Evolutionary conservation across 805 yeast genomes (phyloP).

Genomic region (Starmerella apicola): DNA sequence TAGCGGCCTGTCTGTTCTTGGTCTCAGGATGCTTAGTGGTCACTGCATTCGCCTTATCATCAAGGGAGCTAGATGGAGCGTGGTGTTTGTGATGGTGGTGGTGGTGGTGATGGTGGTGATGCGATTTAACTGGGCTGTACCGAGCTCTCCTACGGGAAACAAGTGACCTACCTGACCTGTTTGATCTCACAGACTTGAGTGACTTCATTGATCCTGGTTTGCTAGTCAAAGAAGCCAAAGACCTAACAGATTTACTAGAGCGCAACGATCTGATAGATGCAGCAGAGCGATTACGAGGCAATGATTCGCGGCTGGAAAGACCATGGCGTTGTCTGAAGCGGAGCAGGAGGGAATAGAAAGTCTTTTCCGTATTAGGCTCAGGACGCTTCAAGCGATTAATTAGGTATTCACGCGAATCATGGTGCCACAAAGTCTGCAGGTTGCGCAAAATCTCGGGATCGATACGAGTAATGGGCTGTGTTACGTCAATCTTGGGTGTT

Average conservation of each 20-base stretch:
- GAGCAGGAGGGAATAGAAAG: slow-evolving; percentile 61
- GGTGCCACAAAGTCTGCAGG: slow-evolving; percentile 70
- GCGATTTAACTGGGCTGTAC: slow-evolving; percentile 12
- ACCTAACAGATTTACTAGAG: slow-evolving; percentile 18
- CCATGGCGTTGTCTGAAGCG: slow-evolving; percentile 61
- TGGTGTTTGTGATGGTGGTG: slow-evolving; percentile 2
- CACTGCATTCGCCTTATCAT: neutral
- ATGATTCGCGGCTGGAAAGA: slow-evolving; percentile 7
- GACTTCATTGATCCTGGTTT: slow-evolving; percentile 13
- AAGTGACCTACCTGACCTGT: slow-evolving; percentile 11
- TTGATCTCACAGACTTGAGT: slow-evolving; percentile 11
- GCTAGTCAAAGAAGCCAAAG: slow-evolving; percentile 10
- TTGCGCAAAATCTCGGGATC: slow-evolving; percentile 67
- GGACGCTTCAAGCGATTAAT: slow-evolving; percentile 40
- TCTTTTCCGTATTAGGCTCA: slow-evolving; percentile 61
- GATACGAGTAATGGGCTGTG: slow-evolving; percentile 37
- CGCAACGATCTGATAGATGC: slow-evolving; percentile 15
- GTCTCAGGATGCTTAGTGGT: neutral
- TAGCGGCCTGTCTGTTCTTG: neutral
- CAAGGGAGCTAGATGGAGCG: neutral
- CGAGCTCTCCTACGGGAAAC: slow-evolving; percentile 5
- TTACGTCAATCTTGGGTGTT: slow-evolving; percentile 18
- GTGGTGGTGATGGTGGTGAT: slow-evolving; percentile 7
- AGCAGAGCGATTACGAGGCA: slow-evolving; percentile 13
- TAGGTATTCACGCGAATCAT: slow-evolving; percentile 46